Conservation (phyloP, 257 asterid genomes). For the Salvia rosmarinus region DNA sequence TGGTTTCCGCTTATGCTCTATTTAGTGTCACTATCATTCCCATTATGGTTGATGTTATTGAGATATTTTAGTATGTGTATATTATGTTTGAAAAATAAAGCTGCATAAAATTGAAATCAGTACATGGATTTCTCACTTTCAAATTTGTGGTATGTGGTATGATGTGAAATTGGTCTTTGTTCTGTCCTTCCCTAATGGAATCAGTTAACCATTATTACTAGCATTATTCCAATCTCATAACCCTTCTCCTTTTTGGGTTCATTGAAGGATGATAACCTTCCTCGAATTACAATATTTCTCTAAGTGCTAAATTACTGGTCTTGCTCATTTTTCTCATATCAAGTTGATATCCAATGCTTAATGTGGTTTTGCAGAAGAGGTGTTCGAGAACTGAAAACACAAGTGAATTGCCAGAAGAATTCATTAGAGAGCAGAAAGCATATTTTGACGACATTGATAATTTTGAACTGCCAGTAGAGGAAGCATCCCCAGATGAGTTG, state of each 20-base stretch:
- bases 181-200: slow-evolving; percentile 11
- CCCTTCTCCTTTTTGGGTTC: not conserved
- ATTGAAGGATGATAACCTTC: slow-evolving; percentile 18
- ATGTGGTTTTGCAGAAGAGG: slow-evolving; percentile 57
- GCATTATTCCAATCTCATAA: not conserved
- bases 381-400: slow-evolving; percentile 23
- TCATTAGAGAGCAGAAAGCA: slow-evolving; percentile 58
- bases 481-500: slow-evolving; percentile 49
- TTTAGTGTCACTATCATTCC: slow-evolving; percentile 3
- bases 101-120: slow-evolving; percentile 19
- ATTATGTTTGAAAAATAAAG: slow-evolving; percentile 10
- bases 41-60: slow-evolving; percentile 17
- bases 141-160: slow-evolving; percentile 7
- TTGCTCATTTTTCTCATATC: slow-evolving; percentile 11
- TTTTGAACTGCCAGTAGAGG: slow-evolving; percentile 74
- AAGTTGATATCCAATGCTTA: slow-evolving; percentile 14
- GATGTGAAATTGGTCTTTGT: slow-evolving; percentile 19
- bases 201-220: not conserved
- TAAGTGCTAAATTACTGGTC: not conserved
- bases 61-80: not conserved
- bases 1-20: slow-evolving; percentile 15
- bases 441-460: slow-evolving; percentile 78
- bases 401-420: slow-evolving; percentile 53
- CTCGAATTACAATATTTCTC: not conserved
- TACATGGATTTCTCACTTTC: slow-evolving; percentile 18